These are phyloP conservation scores for Nitzschia sp. DNA, from an alignment of 108 stramenopile genomes.

Conservation along the genomic window DNA sequence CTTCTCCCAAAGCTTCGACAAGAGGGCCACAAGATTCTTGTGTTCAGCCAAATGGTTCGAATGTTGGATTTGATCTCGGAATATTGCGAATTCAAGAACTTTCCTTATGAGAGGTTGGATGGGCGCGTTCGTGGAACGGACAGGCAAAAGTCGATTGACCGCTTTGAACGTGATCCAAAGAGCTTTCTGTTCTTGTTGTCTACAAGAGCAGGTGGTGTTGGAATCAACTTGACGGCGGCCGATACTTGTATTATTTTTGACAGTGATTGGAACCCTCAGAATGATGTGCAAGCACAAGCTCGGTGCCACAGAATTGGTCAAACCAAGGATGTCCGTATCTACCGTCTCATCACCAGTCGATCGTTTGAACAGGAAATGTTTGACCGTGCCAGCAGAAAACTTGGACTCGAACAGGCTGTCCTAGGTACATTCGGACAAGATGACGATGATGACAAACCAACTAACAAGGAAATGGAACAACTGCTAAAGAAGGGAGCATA, in stretches of 20 bases:
- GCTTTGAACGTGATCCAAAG: constrained; percentile 87
- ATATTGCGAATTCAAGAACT: constrained; percentile 88
- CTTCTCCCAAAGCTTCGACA: constrained; percentile 92
- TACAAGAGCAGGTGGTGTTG: constrained; percentile 87
- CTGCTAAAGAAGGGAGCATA: constrained; percentile 91
- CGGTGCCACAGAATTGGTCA: constrained; percentile 99
- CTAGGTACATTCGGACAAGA: constrained; percentile 91
- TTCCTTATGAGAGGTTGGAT: constrained; percentile 85
- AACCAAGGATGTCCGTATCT: constrained; percentile 93
- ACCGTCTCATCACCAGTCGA: constrained; percentile 94
- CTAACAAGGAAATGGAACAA: constrained; percentile 90
- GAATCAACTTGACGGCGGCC: constrained; percentile 98
- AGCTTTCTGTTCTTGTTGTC: constrained; percentile 93
- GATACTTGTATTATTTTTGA: constrained; percentile 87
- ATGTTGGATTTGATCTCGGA: constrained; percentile 96
- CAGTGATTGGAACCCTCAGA: constrained; percentile 99
- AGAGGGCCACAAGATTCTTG: constrained; percentile 96
- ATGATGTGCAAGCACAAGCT: constrained; percentile 98
- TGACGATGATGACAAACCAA: constrained; percentile 86
- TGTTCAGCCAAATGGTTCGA: constrained; percentile 95
- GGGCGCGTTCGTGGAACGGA: constrained; percentile 91
- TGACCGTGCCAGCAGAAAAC: constrained; percentile 94
- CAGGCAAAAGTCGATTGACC: constrained; percentile 97
- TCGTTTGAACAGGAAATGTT: constrained; percentile 99
- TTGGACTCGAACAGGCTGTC: constrained; percentile 99